Base-by-base conservation (phyloP, 208 protist species). In the Leishmania guyanensis region DNA sequence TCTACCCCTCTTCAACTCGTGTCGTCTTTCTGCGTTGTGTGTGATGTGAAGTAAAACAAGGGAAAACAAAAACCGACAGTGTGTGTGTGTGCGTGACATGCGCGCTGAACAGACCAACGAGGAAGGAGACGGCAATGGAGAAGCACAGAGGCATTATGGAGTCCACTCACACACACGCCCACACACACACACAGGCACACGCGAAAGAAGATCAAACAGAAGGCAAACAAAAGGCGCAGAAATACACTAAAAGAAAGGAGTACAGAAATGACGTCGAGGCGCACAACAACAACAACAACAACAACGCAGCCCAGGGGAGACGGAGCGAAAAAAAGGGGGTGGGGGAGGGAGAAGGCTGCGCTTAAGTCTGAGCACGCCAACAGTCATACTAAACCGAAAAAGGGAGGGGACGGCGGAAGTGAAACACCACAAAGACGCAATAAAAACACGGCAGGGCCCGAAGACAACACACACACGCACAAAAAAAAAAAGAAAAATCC, bases 121-220 rank as follows among this genome's bases (percentile, higher is more conserved):
- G 62, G 46, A 50, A 51, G 68, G 68, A 22, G 46, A 20, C 68
- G 22, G 9, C n/a, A 46, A 5, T 39, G 46, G 33, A 26, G 33
- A 29, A 79, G n/a, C 58, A 84, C 69, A 54, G 53, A 73, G 51
- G 71, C 10, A 74, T 26, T 74, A 82, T 80, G 29, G 73, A 77
- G 74, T 62, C 60, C 50, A 80, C 1, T 79, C 14, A 76, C 33
- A 29, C 26, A 4, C 16, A 68, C n/a, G 33, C 62, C 5, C 22
- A 36, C 20, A 29, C 26, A 68, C 26, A 68, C n/a, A 68, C 10
- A 68, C 33, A 29, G 43, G 43, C 43, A 46, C 43, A 43, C 10
- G 62, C 8, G 14, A 68, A 43, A 33, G 3, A 68, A 43, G 64
- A 68, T 17, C 10, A 39, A 39, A 43, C 64, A 46, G 43, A 46